Percentiles rank a stretch among this genome's conserved stretches.
These are phyloP conservation scores for Exophiala sideris DNA, from an alignment of 2,329 filamentous ascomycete genomes.

Conservation along the genomic window DNA sequence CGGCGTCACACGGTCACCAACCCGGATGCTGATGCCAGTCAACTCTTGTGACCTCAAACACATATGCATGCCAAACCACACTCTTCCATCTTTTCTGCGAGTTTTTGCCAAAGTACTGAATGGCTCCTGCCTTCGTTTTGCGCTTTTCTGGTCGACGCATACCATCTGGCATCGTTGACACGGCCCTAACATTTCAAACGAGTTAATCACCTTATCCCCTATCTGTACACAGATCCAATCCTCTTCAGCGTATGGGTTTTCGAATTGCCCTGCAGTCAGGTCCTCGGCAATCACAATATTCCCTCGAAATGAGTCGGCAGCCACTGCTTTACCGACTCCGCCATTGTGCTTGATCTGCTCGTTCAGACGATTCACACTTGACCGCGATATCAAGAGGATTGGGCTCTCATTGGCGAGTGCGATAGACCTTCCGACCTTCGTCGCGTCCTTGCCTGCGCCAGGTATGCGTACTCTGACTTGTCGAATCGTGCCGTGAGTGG, in stretches of 20 bases:
- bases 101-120: conserved; percentile 87
- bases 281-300: conserved; percentile 72
- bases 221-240: conserved; percentile 68
- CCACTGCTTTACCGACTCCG: conserved; percentile 51
- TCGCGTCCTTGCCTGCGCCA: conserved; percentile 54
- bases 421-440: conserved; percentile 53
- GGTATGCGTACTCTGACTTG: conserved; percentile 42
- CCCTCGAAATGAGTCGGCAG: conserved; percentile 76
- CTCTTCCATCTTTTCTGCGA: conserved; percentile 74
- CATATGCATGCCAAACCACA: conserved; percentile 82
- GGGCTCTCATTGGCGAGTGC: conserved; percentile 90
- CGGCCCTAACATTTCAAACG: conserved; percentile 65
- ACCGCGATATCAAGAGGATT: conserved; percentile 76
- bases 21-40: conserved; percentile 5
- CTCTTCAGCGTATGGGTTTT: conserved; percentile 74
- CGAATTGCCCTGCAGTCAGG: conserved; percentile 38
- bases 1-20: conserved; percentile 20
- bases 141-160: conserved; percentile 83
- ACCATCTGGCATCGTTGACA: conserved; percentile 96
- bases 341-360: conserved; percentile 59
- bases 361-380: conserved; percentile 78
- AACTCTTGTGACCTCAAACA: conserved; percentile 30
- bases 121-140: conserved; percentile 74
- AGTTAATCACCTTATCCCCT: conserved; percentile 38
- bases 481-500: conserved; percentile 46